Percentiles rank a stretch among this genome's conserved stretches.
Evolutionary conservation across 495 filamentous ascomycete species (phyloP).

Genomic region (Annulohypoxylon nitens): DNA sequence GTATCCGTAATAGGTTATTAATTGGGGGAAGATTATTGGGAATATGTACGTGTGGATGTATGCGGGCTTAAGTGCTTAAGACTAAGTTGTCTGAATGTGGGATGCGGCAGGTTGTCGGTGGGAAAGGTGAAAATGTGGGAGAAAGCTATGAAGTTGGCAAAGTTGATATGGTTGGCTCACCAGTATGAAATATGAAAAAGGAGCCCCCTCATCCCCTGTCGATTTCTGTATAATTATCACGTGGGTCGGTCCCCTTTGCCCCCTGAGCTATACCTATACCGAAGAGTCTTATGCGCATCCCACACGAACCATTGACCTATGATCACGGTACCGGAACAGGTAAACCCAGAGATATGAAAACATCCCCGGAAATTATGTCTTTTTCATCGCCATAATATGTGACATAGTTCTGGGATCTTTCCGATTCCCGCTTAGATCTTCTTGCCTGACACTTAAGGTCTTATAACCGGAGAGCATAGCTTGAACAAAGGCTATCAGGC

Average conservation of each 20-base stretch:
- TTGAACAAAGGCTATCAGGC: neutral
- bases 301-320: conserved; percentile 34
- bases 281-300: conserved; percentile 24
- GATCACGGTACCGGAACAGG: conserved; percentile 27
- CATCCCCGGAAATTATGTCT: conserved; percentile 26
- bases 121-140: conserved; percentile 6
- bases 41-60: neutral
- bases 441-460: neutral
- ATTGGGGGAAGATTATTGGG: conserved; percentile 3
- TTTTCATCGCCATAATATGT: conserved; percentile 8
- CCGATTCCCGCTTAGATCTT: conserved; percentile 6
- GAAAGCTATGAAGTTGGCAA: conserved; percentile 15
- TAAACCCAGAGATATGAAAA: conserved; percentile 15
- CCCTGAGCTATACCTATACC: conserved; percentile 43
- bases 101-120: neutral
- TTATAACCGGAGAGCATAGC: neutral
- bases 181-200: conserved; percentile 43
- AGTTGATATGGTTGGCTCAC: conserved; percentile 37
- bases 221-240: conserved; percentile 17
- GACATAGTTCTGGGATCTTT: conserved; percentile 11
- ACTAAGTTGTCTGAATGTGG: neutral
- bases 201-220: conserved; percentile 13
- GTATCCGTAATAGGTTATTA: neutral
- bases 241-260: conserved; percentile 29
- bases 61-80: neutral